Percentiles rank a stretch among this genome's conserved stretches.
Conservation (phyloP, 139 green algal species). For the Pleodorina starrii region DNA sequence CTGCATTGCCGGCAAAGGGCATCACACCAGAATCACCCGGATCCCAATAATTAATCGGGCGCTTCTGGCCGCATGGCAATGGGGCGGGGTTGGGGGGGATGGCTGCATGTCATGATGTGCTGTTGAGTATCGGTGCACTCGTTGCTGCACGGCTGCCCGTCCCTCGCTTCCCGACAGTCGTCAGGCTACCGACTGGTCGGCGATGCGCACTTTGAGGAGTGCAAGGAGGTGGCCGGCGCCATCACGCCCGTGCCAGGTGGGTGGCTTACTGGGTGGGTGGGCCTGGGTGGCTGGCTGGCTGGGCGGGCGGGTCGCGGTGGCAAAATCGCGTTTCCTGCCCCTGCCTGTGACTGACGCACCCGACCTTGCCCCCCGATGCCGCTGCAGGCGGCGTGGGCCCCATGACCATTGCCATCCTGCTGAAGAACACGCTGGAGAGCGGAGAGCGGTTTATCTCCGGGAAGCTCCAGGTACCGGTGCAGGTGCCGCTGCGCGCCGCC, state of each 20-base stretch:
- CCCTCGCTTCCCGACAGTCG: no score
- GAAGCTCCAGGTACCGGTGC: not conserved
- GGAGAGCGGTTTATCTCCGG: conserved; percentile 63
- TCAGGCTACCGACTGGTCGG: conserved; percentile 81
- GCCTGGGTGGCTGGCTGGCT: not conserved
- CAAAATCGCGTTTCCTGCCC: not conserved
- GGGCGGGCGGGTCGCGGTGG: not conserved
- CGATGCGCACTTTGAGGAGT: conserved; percentile 86
- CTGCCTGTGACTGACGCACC: not conserved
- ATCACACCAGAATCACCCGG: no score
- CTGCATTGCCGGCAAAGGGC: no score
- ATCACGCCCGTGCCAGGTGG: conserved; percentile 95
- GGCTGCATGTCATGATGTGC: no score
- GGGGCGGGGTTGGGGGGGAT: no score
- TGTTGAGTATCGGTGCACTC: no score
- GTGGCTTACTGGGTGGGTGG: not conserved
- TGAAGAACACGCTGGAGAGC: conserved; percentile 86
- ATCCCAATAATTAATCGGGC: no score
- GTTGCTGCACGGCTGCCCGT: no score
- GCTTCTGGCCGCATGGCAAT: no score
- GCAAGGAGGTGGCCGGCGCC: conserved; percentile 72
- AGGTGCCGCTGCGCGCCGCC: no score
- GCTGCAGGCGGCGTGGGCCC: conserved; percentile 89
- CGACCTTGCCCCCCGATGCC: not conserved
- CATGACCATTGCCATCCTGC: conserved; percentile 98